Conservation (phyloP, 495 filamentous ascomycete genomes). For the Penicillium coffeae region DNA sequence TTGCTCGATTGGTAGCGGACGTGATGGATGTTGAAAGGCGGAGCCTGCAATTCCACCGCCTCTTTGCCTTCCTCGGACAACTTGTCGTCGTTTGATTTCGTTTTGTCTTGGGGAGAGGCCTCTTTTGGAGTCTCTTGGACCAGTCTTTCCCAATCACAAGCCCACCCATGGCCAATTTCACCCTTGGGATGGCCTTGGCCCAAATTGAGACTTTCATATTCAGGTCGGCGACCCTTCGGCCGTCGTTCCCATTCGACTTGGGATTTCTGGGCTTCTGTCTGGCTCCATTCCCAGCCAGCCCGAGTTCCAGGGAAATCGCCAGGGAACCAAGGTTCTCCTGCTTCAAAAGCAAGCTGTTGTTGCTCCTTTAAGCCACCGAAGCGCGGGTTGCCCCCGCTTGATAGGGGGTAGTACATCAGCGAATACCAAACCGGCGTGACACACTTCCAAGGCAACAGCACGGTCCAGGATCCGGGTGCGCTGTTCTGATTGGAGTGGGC, state of each 20-base stretch:
- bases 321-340: constrained; percentile 78
- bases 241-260: constrained; percentile 69
- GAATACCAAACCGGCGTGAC: constrained; percentile 82
- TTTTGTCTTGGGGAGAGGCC: neutral
- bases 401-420: constrained; percentile 80
- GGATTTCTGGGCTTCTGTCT: constrained; percentile 57
- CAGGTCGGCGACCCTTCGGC: constrained; percentile 76
- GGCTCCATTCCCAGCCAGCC: constrained; percentile 75
- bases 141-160: constrained; percentile 81
- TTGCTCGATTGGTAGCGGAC: constrained; percentile 16
- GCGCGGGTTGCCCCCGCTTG: constrained; percentile 69
- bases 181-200: constrained; percentile 67
- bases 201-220: constrained; percentile 73
- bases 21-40: constrained; percentile 34
- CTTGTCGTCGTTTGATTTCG: neutral
- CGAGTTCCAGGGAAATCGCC: constrained; percentile 80
- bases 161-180: constrained; percentile 79
- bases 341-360: constrained; percentile 78
- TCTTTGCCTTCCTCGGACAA: constrained; percentile 10
- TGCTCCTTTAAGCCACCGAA: constrained; percentile 81
- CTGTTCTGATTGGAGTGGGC: constrained; percentile 31
- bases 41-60: constrained; percentile 2
- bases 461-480: constrained; percentile 73
- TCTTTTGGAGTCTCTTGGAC: constrained; percentile 26
- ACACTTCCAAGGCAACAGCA: constrained; percentile 91